These are phyloP conservation scores for Tephrocybe rancida DNA, from an alignment of 768 basidiomycete species.

Conservation along the genomic window DNA sequence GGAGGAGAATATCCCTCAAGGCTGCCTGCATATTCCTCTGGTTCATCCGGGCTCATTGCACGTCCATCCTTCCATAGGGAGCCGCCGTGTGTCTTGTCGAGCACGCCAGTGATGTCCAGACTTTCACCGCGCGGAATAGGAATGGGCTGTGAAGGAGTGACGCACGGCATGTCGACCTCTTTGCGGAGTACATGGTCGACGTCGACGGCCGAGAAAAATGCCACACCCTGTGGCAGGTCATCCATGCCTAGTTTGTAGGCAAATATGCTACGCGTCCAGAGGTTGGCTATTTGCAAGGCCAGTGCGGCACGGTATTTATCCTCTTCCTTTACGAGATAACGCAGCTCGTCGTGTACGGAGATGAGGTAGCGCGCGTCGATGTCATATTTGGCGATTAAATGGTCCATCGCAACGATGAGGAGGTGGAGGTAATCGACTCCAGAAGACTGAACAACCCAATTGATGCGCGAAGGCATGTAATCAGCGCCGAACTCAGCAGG, in stretches of 20 bases:
- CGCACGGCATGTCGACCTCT: constrained; percentile 94
- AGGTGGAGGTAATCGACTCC: constrained; percentile 98
- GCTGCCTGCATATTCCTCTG: constrained; percentile 26
- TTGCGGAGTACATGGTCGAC: constrained; percentile 90
- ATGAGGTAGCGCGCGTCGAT: constrained; percentile 93
- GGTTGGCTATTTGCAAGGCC: constrained; percentile 91
- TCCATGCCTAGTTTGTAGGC: constrained; percentile 94
- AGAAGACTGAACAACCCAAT: constrained; percentile 99
- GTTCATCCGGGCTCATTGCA: constrained; percentile 45
- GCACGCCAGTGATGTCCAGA: constrained; percentile 65
- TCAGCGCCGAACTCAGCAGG: constrained; percentile 80
- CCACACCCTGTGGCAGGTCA: constrained; percentile 92
- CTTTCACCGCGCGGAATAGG: constrained; percentile 90
- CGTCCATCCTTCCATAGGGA: constrained; percentile 63
- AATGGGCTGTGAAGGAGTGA: constrained; percentile 87
- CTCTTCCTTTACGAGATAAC: constrained; percentile 87
- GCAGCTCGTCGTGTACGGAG: constrained; percentile 96
- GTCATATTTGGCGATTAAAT: constrained; percentile 77
- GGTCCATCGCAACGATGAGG: constrained; percentile 92
- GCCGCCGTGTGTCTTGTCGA: constrained; percentile 72
- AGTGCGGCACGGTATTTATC: constrained; percentile 91
- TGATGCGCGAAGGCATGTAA: constrained; percentile 95
- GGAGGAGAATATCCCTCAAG: constrained; percentile 55
- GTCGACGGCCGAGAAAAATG: constrained; percentile 97
- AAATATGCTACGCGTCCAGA: constrained; percentile 93